Evolutionary conservation across 192 early-diverging fungal genomes (phyloP).

Genomic region (Irineochytrium annulatum): DNA sequence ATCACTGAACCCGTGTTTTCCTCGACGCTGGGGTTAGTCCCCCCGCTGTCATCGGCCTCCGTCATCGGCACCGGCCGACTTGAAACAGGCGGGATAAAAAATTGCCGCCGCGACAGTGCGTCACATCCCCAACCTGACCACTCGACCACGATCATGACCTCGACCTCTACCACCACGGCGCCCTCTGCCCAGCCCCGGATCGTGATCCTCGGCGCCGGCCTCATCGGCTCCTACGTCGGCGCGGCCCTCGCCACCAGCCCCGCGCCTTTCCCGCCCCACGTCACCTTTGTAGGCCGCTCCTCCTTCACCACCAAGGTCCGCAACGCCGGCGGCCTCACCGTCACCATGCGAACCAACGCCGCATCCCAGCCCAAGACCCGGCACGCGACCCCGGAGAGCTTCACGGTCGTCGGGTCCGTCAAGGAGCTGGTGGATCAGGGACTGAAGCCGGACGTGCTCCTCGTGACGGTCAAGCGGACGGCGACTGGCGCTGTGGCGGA

Average conservation of each 20-base stretch:
- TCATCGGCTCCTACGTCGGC: conserved; percentile 37
- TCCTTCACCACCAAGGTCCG: conserved; percentile 9
- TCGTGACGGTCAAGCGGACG: conserved; percentile 28
- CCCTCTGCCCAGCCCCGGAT: conserved; percentile 15
- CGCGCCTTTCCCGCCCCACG: conserved; percentile 6
- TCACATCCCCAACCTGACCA: background rate
- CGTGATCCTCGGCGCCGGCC: conserved; percentile 32
- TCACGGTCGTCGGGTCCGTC: background rate
- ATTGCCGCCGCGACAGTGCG: no score
- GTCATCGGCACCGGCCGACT: no score
- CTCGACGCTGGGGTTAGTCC: no score
- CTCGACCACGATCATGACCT: background rate
- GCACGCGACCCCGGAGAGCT: background rate
- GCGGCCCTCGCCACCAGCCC: conserved; percentile 21
- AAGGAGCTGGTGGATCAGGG: conserved; percentile 6
- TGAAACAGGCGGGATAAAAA: no score
- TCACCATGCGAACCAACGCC: conserved; percentile 5
- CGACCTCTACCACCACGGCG: background rate
- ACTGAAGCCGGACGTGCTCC: conserved; percentile 8
- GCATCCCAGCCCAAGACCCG: background rate
- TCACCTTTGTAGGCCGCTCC: conserved; percentile 8
- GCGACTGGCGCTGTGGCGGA: conserved; percentile 2
- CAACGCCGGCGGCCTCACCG: background rate
- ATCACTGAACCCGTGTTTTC: no score
- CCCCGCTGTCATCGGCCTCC: no score